Percentiles rank a stretch among this genome's conserved stretches.
These are phyloP conservation scores for Neurospora africana DNA, from an alignment of 495 filamentous ascomycete species.

Conservation along the genomic window DNA sequence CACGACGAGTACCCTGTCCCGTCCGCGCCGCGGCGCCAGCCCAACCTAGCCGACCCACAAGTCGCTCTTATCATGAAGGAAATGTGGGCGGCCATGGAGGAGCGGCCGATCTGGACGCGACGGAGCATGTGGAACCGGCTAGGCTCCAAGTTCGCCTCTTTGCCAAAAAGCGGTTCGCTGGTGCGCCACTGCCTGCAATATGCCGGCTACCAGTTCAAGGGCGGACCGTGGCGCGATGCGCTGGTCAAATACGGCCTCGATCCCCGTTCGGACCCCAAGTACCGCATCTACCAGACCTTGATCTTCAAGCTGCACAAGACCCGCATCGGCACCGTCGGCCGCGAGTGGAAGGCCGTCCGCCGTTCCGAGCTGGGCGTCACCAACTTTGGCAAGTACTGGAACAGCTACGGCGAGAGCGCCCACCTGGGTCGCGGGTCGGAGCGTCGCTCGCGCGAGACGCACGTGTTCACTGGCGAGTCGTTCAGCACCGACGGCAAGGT, in stretches of 20 bases:
- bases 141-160: constrained; percentile 31
- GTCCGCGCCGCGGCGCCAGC: constrained; percentile 20
- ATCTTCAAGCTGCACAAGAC: constrained; percentile 56
- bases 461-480: constrained; percentile 69
- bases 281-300: constrained; percentile 74
- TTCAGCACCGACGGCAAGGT: constrained; percentile 66
- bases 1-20: constrained; percentile 41
- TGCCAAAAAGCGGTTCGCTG: constrained; percentile 33
- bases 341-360: constrained; percentile 32
- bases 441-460: constrained; percentile 37
- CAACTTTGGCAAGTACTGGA: constrained; percentile 26
- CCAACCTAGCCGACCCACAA: constrained; percentile 34
- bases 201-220: constrained; percentile 78
- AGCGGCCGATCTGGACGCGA: constrained; percentile 78
- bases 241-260: constrained; percentile 78
- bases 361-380: constrained; percentile 19
- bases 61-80: constrained; percentile 49
- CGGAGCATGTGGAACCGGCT: constrained; percentile 63
- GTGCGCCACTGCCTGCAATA: constrained; percentile 61
- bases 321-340: constrained; percentile 31
- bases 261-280: constrained; percentile 62
- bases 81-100: constrained; percentile 49
- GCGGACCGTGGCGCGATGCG: constrained; percentile 83
- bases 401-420: constrained; percentile 21
- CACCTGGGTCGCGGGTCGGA: constrained; percentile 3